Evolutionary conservation across 1,139 yeast genomes (phyloP), one percentile per base, ranked within the genome.

Genomic region (Scheffersomyces stambukii): DNA sequence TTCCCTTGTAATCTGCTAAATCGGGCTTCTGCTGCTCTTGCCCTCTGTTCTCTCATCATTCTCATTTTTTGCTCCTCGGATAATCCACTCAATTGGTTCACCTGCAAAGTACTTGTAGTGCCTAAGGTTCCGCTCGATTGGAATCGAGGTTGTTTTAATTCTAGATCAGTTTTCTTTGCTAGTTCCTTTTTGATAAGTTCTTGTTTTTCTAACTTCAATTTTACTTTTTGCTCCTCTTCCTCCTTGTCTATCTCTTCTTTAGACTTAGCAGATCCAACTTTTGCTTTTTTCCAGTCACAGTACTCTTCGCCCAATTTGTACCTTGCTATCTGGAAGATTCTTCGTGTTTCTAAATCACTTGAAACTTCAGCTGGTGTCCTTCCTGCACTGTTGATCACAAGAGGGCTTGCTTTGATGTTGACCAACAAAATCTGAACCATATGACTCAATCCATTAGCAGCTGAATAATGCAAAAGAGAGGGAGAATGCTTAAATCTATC

Each of bases 21-120:
- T 43, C 99, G 69, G 0, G 93, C 96, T 52, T 91, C 97, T 0
- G 96, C 96, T 0, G 99, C 99, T 37, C 97, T 69, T 0, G 97
- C 97, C 31, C 98, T 64, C 49, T 91, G 89, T 46, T 91, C 98
- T 38, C 98, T 73, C 81, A 89, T 88, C 18, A 91, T 57, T 46
- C 79, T 72, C 70, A 70, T 68, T 46, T 75, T 71, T 41, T 89
- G 96, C 22, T 79, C 85, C 1, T 81, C 89, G 17, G 52, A 56
- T 25, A 66, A 51, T 32, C 71, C 60, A 45, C 57, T 47, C 33
- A 63, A 42, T 30, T 61, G 57, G 24, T 41, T 31, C 8, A 45
- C 30, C 16, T 32, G 28, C 7, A 24, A 23, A 8, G 45, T 40
- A n/a, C n/a, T n/a, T n/a, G n/a, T n/a, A 34, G 40, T 41, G 10